phyloP scores from a whole-genome alignment of 1,284 basidiomycete genomes.

The Athelia sp. region DNA sequence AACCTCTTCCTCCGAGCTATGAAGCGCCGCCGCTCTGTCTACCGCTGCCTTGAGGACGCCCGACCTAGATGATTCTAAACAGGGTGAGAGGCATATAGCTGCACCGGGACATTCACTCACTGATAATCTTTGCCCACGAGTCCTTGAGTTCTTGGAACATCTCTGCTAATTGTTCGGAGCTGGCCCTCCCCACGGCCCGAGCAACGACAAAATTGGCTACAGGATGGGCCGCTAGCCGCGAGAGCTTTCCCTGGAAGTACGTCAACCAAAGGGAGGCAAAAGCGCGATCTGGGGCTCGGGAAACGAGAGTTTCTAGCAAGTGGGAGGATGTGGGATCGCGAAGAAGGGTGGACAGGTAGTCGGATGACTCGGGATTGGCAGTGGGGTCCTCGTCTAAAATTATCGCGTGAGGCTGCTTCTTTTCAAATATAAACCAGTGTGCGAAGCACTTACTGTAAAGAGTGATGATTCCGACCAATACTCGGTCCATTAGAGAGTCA shows the following conservation, averaged over 20 bases:
- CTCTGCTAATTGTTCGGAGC: conserved; percentile 49
- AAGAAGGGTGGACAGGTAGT: conserved; percentile 75
- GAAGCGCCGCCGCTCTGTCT: conserved; percentile 54
- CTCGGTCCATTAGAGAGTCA: conserved; percentile 77
- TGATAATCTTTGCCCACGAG: conserved; percentile 46
- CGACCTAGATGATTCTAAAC: conserved; percentile 31
- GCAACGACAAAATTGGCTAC: conserved; percentile 91
- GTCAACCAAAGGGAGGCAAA: conserved; percentile 71
- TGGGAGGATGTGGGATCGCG: conserved; percentile 86
- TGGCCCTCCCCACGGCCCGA: conserved; percentile 62
- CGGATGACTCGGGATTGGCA: conserved; percentile 45
- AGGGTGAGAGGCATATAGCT: conserved; percentile 2
- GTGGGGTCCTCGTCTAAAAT: conserved; percentile 30
- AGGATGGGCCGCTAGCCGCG: conserved; percentile 75
- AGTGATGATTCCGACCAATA: conserved; percentile 79
- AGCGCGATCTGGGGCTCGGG: conserved; percentile 51
- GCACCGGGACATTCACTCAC: conserved; percentile 36
- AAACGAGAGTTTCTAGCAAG: conserved; percentile 75
- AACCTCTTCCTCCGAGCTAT: conserved; percentile 34
- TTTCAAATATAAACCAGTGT: no score
- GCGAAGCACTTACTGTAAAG: conserved; percentile 48
- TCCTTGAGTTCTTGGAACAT: conserved; percentile 53
- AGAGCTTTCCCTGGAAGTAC: conserved; percentile 73
- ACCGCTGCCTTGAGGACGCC: conserved; percentile 71
- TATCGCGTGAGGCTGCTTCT: no score